Evolutionary conservation across 257 asterid genomes (phyloP), one percentile per base, ranked within the genome.

Genomic region (Lycium barbarum): DNA sequence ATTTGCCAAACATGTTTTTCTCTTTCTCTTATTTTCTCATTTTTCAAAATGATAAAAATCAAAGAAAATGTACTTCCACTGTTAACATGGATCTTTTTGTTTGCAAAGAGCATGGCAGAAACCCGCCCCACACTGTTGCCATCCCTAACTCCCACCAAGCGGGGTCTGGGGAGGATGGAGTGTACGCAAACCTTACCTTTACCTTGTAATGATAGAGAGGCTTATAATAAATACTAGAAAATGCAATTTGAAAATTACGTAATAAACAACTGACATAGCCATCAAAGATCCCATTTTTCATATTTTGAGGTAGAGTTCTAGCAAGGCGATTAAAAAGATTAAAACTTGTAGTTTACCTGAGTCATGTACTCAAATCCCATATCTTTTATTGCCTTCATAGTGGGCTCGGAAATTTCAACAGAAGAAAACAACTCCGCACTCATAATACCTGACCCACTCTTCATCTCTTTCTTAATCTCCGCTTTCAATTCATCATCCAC

Each of bases 321-420:
- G 36, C 57, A 72, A 72, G 12, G 57, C 36, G 18, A 9, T 18
- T 43, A 43, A 12, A 72, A 14, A 18, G 20, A 43, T 33, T 18
- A 72, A 72, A 18, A n/a, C 15, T 4, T 26, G 59, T 76, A 53
- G 55, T 57, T 83, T 88, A 97, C 99, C 98, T 95, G 95, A 79
- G 98, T 97, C 99, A 97, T 97, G 85, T 87, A 89, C 88, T 90
- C 84, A 85, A 97, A 95, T 2, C 92, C 91, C 92, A 91, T 86
- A 7, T 94, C 99, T 81, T 91, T 87, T 55, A 97, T 91, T 22
- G 98, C 94, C n/a, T 91, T 93, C 93, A 87, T 87, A 17, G 98
- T 94, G 49, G 87, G 92, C 54, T 91, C 97, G 0, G 99, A 95
- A 26, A 95, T 36, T 1, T 90, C 88, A 82, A 95, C 76, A 15